phyloP scores from a whole-genome alignment of 345 rosid genomes.

The Balakata baccata region DNA sequence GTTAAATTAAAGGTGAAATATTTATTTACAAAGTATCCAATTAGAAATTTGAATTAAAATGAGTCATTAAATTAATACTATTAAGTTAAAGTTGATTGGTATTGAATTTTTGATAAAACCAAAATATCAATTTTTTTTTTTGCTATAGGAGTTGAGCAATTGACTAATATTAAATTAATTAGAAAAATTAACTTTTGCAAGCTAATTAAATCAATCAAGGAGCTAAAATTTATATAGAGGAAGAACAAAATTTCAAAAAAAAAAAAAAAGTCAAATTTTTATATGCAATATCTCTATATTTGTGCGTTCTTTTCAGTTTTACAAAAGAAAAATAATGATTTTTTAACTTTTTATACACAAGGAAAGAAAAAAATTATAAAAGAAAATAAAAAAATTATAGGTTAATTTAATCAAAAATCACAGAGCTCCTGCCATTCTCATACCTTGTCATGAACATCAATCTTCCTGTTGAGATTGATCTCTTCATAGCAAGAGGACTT shows the following conservation, averaged over 20 bases:
- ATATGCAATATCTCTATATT: conserved; percentile 6
- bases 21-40: too few species aligned
- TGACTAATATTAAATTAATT: too few species aligned
- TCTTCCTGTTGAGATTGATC: conserved; percentile 66
- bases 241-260: neutral
- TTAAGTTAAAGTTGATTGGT: too few species aligned
- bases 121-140: too few species aligned
- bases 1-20: too few species aligned
- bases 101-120: too few species aligned
- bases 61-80: too few species aligned
- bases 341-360: too few species aligned
- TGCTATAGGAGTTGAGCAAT: too few species aligned
- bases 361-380: neutral
- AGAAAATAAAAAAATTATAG: neutral
- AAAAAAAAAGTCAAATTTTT: neutral
- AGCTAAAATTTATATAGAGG: neutral
- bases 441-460: conserved; percentile 5
- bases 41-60: too few species aligned
- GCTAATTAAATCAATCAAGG: neutral
- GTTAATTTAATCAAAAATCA: neutral
- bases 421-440: conserved; percentile 35
- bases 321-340: neutral
- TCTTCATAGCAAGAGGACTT: conserved; percentile 36
- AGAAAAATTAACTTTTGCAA: too few species aligned
- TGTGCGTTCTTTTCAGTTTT: neutral